These are phyloP conservation scores for Ananas comosus DNA, from an alignment of 176 grass and related monocot genomes.

Conservation along the genomic window DNA sequence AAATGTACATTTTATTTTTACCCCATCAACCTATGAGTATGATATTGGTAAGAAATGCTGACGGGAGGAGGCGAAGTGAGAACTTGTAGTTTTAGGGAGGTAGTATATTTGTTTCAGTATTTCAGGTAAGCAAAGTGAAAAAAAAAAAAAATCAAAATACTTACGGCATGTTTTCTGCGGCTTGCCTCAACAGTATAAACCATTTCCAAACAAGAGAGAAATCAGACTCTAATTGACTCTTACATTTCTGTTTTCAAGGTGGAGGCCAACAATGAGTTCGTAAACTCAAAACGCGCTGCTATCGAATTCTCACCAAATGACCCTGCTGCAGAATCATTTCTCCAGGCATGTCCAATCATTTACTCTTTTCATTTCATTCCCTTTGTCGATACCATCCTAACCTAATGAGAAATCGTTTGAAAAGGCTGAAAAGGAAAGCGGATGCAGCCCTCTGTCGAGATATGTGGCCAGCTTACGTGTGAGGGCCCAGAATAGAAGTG, in stretches of 20 bases:
- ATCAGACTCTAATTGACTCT: neutral
- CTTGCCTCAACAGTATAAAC: too few species aligned
- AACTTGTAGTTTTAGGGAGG: too few species aligned
- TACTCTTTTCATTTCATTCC: slow-evolving; percentile 16
- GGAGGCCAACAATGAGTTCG: slow-evolving; percentile 61
- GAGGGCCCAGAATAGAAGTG: slow-evolving; percentile 52
- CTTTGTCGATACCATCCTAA: slow-evolving; percentile 2
- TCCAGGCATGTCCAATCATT: slow-evolving; percentile 31
- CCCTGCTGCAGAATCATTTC: slow-evolving; percentile 59
- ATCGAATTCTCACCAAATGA: slow-evolving; percentile 73
- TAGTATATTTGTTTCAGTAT: too few species aligned
- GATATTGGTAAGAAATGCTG: too few species aligned
- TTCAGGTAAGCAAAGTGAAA: too few species aligned
- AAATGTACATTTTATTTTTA: too few species aligned
- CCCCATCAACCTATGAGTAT: too few species aligned
- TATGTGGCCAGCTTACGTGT: slow-evolving; percentile 56
- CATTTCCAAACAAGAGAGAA: too few species aligned
- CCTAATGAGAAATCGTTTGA: slow-evolving; percentile 23
- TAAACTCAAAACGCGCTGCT: slow-evolving; percentile 38
- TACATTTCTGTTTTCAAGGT: slow-evolving; percentile 38
- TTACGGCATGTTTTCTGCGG: too few species aligned
- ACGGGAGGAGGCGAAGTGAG: too few species aligned
- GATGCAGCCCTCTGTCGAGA: slow-evolving; percentile 61
- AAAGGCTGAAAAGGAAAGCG: slow-evolving; percentile 67
- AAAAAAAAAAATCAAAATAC: too few species aligned